Conservation (phyloP, 2,329 filamentous ascomycete genomes). For the Cladosporium sp. region DNA sequence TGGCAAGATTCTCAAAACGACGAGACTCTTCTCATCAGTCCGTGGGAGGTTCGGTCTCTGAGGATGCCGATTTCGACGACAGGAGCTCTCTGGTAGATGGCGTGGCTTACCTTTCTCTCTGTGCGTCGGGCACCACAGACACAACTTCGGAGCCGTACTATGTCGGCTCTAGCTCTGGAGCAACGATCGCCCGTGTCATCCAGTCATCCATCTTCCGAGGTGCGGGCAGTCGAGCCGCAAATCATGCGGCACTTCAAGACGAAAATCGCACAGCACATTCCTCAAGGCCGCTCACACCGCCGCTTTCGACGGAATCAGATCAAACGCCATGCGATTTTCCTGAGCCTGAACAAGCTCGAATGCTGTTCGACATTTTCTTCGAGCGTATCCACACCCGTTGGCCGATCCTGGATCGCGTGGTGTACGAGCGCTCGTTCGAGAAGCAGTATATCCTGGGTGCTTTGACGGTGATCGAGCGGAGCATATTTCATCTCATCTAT, state of each 20-base stretch:
- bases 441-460: background rate
- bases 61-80: background rate
- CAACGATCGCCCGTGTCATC: constrained; percentile 6
- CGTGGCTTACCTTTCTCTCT: constrained; percentile 8
- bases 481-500: constrained; percentile 27
- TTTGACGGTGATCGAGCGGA: constrained; percentile 1
- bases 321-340: background rate
- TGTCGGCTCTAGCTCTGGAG: constrained; percentile 6
- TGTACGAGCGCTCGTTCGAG: constrained; percentile 6
- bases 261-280: background rate
- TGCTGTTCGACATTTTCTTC: constrained; percentile 9
- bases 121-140: constrained; percentile 8
- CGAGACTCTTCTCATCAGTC: background rate
- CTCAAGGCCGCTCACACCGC: background rate
- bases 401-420: constrained; percentile 7
- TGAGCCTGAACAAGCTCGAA: constrained; percentile 3
- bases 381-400: constrained; percentile 11
- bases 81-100: constrained; percentile 5
- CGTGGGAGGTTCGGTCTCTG: background rate
- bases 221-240: background rate
- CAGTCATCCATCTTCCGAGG: constrained; percentile 8
- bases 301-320: background rate
- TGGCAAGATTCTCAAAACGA: background rate
- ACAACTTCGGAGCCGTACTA: constrained; percentile 9
- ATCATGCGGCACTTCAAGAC: background rate